Evolutionary conservation across 805 yeast genomes (phyloP).

Genomic region (Starmerella lactis-condensi): DNA sequence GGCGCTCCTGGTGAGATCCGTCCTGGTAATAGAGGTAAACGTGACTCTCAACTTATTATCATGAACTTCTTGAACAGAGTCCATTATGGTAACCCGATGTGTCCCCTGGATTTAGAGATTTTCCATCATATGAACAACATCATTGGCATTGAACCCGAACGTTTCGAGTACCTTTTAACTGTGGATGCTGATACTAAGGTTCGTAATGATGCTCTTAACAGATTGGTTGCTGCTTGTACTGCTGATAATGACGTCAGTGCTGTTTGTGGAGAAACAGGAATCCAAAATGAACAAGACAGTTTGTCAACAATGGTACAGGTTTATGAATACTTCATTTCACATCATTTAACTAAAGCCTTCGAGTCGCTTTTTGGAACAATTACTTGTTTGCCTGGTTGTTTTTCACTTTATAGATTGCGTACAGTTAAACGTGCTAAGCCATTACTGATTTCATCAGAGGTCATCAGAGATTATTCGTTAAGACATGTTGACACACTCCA

Average conservation of each 20-base stretch:
- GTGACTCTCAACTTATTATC: constrained; percentile 42
- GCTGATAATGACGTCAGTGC: constrained; percentile 41
- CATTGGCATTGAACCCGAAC: constrained; percentile 43
- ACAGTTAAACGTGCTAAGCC: constrained; percentile 35
- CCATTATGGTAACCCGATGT: constrained; percentile 42
- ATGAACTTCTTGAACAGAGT: constrained; percentile 43
- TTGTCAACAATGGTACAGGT: constrained; percentile 48
- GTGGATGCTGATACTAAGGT: constrained; percentile 50
- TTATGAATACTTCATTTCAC: constrained; percentile 45
- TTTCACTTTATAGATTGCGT: constrained; percentile 35
- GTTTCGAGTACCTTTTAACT: constrained; percentile 37
- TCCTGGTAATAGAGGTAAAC: constrained; percentile 49
- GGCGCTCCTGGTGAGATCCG: constrained; percentile 37
- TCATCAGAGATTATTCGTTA: constrained; percentile 38
- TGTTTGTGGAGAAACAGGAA: constrained; percentile 44
- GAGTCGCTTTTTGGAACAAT: constrained; percentile 45
- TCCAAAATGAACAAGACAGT: constrained; percentile 34
- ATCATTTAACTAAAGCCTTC: constrained; percentile 44
- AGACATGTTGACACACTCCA: constrained; percentile 41
- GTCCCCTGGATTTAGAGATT: constrained; percentile 36
- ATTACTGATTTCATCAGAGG: constrained; percentile 39
- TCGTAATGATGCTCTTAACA: constrained; percentile 34
- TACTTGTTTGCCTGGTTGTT: constrained; percentile 53
- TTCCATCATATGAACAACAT: constrained; percentile 37
- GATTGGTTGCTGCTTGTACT: constrained; percentile 41